Evolutionary conservation across 1,139 yeast genomes (phyloP).

Genomic region (Sugiyamaella japonica): DNA sequence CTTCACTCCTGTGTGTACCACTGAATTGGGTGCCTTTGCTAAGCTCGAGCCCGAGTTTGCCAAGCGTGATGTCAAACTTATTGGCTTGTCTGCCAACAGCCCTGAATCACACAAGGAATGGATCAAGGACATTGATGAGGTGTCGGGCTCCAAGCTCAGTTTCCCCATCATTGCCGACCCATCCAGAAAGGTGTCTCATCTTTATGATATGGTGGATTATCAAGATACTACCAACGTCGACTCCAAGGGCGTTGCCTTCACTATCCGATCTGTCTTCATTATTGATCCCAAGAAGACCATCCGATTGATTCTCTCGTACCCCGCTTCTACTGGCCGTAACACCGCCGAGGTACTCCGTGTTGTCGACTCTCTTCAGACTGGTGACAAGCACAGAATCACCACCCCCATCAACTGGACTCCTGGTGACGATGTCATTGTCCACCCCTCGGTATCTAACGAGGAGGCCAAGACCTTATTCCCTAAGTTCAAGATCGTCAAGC

Average conservation of each 20-base stretch:
- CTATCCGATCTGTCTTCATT: slow-evolving; percentile 79
- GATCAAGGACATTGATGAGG: slow-evolving; percentile 82
- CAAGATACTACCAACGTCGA: slow-evolving; percentile 63
- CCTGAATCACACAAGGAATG: slow-evolving; percentile 71
- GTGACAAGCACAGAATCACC: slow-evolving; percentile 69
- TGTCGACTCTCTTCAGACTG: slow-evolving; percentile 74
- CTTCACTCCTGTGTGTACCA: slow-evolving; percentile 87
- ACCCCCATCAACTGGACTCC: slow-evolving; percentile 88
- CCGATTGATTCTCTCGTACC: slow-evolving; percentile 72
- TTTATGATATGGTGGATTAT: slow-evolving; percentile 77
- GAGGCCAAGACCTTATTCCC: slow-evolving; percentile 75
- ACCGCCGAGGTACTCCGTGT: slow-evolving; percentile 84
- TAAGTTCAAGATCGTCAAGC: slow-evolving; percentile 72
- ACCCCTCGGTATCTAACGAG: slow-evolving; percentile 67
- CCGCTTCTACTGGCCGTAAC: slow-evolving; percentile 86
- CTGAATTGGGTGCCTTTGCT: slow-evolving; percentile 87
- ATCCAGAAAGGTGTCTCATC: slow-evolving; percentile 62
- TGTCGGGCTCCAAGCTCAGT: slow-evolving; percentile 61
- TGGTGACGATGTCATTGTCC: slow-evolving; percentile 84
- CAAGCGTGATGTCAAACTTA: slow-evolving; percentile 70
- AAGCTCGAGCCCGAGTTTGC: slow-evolving; percentile 79
- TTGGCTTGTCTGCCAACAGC: slow-evolving; percentile 77
- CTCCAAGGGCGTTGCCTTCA: slow-evolving; percentile 59
- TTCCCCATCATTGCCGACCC: slow-evolving; percentile 86
- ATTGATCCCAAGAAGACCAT: slow-evolving; percentile 78